Conservation (phyloP, 768 basidiomycete genomes). For the Lactarius sp. region DNA sequence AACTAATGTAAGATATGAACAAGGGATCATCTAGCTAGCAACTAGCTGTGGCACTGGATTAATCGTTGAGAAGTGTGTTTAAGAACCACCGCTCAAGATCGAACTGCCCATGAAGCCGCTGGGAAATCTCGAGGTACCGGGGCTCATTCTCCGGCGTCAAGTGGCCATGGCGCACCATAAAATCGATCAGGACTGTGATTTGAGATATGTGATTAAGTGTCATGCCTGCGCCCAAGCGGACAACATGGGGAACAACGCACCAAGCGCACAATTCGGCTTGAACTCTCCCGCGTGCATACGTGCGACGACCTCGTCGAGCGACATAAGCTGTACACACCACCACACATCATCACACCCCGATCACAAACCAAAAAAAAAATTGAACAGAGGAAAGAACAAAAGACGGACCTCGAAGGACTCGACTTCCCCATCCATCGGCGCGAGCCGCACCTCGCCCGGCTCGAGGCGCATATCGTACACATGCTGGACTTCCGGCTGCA, state of each 20-base stretch:
- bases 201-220: neutral
- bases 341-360: neutral
- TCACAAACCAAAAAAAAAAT: neutral
- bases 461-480: conserved; percentile 81
- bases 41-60: no score
- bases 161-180: conserved; percentile 80
- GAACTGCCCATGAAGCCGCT: conserved; percentile 68
- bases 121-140: conserved; percentile 70
- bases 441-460: conserved; percentile 49
- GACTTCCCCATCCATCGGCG: conserved; percentile 88
- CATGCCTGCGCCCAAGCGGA: neutral
- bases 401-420: conserved; percentile 78
- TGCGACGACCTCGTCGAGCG: conserved; percentile 54
- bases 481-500: conserved; percentile 88
- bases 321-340: conserved; percentile 49
- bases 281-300: conserved; percentile 70
- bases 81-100: conserved; percentile 53
- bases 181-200: conserved; percentile 72
- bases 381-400: neutral
- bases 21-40: neutral
- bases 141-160: conserved; percentile 88
- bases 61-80: neutral
- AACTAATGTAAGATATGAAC: no score
- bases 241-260: conserved; percentile 38
- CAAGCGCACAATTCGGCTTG: conserved; percentile 89